A percentile compares a stretch with the other conserved stretches of the same genome.
phyloP scores from a whole-genome alignment of 2,329 filamentous ascomycete species.

The Clarireedia paspali region DNA sequence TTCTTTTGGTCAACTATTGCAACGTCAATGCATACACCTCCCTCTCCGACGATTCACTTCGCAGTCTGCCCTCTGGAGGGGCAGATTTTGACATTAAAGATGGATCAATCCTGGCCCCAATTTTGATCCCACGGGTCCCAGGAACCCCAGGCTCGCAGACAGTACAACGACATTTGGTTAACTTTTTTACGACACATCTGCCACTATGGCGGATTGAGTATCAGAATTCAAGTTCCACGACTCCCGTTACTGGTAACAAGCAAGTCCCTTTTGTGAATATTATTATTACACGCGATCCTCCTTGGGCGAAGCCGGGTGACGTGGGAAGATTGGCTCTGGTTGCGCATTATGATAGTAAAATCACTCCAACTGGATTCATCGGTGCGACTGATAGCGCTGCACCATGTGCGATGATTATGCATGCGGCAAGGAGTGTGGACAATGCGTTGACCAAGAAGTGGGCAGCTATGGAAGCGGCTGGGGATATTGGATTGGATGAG shows the following conservation, averaged over 20 bases:
- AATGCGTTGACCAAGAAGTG: slow-evolving; percentile 74
- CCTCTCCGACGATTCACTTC: slow-evolving; percentile 69
- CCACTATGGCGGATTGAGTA: slow-evolving; percentile 74
- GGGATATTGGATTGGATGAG: slow-evolving; percentile 55
- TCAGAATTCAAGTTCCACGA: slow-evolving; percentile 85
- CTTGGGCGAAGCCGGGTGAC: slow-evolving; percentile 67
- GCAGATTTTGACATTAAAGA: slow-evolving; percentile 70
- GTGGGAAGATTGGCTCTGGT: slow-evolving; percentile 77
- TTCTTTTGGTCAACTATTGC: slow-evolving; percentile 14
- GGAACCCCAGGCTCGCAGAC: slow-evolving; percentile 68
- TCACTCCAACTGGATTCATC: slow-evolving; percentile 75
- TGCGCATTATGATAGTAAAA: slow-evolving; percentile 88
- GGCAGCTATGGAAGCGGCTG: slow-evolving; percentile 59
- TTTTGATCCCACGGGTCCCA: slow-evolving; percentile 81
- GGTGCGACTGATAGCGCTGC: slow-evolving; percentile 91
- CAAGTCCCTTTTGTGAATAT: slow-evolving; percentile 81
- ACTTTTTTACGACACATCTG: slow-evolving; percentile 69
- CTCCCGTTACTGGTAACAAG: slow-evolving; percentile 63
- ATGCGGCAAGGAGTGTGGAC: slow-evolving; percentile 75
- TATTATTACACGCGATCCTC: slow-evolving; percentile 80
- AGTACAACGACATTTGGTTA: slow-evolving; percentile 73
- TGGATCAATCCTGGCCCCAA: slow-evolving; percentile 73
- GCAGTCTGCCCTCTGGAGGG: slow-evolving; percentile 61
- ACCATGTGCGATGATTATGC: slow-evolving; percentile 89
- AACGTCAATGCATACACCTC: slow-evolving; percentile 25